Evolutionary conservation across 768 basidiomycete genomes (phyloP), one percentile per base, ranked within the genome.

Genomic region (Tylopilus intermedius): DNA sequence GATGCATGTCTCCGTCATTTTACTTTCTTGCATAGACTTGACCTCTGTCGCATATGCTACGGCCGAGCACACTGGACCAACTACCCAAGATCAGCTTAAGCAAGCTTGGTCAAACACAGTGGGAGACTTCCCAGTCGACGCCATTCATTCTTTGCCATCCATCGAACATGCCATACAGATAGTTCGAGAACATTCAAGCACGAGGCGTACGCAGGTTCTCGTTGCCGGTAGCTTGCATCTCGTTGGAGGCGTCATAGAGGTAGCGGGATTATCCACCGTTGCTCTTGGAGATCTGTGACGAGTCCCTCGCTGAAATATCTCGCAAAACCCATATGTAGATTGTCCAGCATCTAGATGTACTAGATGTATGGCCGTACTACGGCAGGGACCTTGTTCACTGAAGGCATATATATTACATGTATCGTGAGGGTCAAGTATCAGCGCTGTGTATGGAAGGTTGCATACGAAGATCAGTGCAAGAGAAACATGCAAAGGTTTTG

Each of bases 221-320:
- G 93, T 95, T 6, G 79, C 92, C 3, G 96, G 96, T 4, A 96
- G 93, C 69, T 67, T 99, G 57, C 94, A 94, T 71, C 79, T 99
- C 14, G 84, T 98, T 7, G 96, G 96, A 18, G 96, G 96, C 2
- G 75, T 94, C 11, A 87, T 98, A 49, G 95, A 97, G 65, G 93
- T 90, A 13, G 89, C 93, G 15, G 86, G 83, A 21, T 67, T 98
- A 38, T 80, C 86, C n/a, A 78, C 83, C 30, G 72, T 78, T 51
- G 84, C 85, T 32, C 70, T 91, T 49, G 85, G 71, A 66, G 62
- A 65, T 55, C 54, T 67, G 30, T 65, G 49, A 38, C 10, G 3
- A 37, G 35, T 32, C 10, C 22, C 13, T 24, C 6, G 15, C 13
- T 40, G 27, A 11, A 22, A 14, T 21, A 3, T 22, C 15, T 18